Evolutionary conservation across 148 eudicot genomes (phyloP).

Genomic region (Pharnaceum exiguum): DNA sequence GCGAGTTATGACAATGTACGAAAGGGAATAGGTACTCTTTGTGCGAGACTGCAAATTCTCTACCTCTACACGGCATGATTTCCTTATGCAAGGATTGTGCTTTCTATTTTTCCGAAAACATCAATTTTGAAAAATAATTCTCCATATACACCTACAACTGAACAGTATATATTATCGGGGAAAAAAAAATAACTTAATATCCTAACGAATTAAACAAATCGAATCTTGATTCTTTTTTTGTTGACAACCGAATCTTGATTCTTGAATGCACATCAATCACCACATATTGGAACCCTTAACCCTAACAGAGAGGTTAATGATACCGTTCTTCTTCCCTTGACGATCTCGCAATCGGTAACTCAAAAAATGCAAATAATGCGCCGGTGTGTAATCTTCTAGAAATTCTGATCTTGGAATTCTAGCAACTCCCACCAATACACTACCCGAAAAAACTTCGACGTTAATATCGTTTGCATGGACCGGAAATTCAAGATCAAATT

Average conservation of each 20-base stretch:
- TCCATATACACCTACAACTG: too few species aligned
- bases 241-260: background rate
- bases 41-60: too few species aligned
- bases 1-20: too few species aligned
- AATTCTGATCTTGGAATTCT: conserved; percentile 10
- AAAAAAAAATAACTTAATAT: too few species aligned
- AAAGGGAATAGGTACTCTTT: too few species aligned
- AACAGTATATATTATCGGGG: too few species aligned
- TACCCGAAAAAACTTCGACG: conserved; percentile 10
- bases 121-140: too few species aligned
- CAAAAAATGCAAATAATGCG: conserved; percentile 11
- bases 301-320: conserved; percentile 23
- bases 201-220: too few species aligned
- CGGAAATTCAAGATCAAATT: conserved; percentile 4
- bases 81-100: too few species aligned
- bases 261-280: background rate
- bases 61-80: too few species aligned
- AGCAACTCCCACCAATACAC: conserved; percentile 9
- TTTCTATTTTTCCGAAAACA: too few species aligned
- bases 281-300: conserved; percentile 7
- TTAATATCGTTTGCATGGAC: background rate
- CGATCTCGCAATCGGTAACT: conserved; percentile 24
- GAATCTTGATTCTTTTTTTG: too few species aligned
- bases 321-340: conserved; percentile 5
- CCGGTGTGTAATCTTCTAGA: conserved; percentile 9